Base-by-base conservation (phyloP, 1,284 basidiomycete genomes). In the Sanghuangporus weigelae region DNA sequence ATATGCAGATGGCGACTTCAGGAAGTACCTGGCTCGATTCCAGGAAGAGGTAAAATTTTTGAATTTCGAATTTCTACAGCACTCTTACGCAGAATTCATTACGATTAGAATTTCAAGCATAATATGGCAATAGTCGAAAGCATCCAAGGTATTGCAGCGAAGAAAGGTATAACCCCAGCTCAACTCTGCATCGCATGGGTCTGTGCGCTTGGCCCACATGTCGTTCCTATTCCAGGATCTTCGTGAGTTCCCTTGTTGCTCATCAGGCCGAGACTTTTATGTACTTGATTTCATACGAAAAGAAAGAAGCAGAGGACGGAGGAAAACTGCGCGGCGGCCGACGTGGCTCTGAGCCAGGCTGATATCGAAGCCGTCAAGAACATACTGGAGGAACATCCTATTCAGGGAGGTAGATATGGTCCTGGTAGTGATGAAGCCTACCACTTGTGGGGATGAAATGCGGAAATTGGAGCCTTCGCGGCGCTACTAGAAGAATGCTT, bases 131-230 rank as follows among this genome's bases (percentile, higher is more conserved):
- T 89, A 8, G 83, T 84, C 1, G 76, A 83, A 31, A 71, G 72
- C 16, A 67, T 84, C 60, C 67, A 76, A 44, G 72, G 70, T 19
- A 73, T 86, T 49, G 81, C 84, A 0, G 67, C 72, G 60, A 76
- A 74, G 69, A 81, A 80, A 72, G 75, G 75, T 1, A 68, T 83
- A 12, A 81, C 81, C 0, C 70, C 82, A 0, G 79, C 80, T 2
- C 86, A 89, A 70, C 73, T 89, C 16, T 78, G 78, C 16, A 75
- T 90, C 10, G 85, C 83, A 1, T 89, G 85, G 83, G 76, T 86
- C 16, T 68, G 73, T 31, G 69, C 72, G 5, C 71, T 77, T 58
- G 77, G 74, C 19, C 70, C 71, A 36, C 76, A 79, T 44, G 73
- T 76, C 57, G 74, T 81, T 65, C 80, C 80, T 0, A 78, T 81